These are phyloP conservation scores for Daldinia sp. DNA, from an alignment of 2,329 filamentous ascomycete species.

Conservation along the genomic window DNA sequence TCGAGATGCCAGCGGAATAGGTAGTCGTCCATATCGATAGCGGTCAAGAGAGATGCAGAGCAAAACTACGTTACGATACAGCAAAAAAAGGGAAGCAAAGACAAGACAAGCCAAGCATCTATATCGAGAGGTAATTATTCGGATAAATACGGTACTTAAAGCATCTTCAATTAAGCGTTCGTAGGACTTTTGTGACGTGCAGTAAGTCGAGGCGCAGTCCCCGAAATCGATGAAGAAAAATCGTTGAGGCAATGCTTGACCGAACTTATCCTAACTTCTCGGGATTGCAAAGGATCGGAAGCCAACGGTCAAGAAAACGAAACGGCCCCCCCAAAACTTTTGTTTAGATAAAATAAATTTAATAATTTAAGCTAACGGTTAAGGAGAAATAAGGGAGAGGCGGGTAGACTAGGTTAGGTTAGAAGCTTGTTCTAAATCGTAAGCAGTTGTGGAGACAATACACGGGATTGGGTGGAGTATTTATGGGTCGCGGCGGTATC, in stretches of 20 bases:
- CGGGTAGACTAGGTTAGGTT: constrained; percentile 35
- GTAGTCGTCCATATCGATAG: constrained; percentile 67
- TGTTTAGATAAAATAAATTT: constrained; percentile 6
- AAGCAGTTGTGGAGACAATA: constrained; percentile 26
- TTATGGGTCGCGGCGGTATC: constrained; percentile 23
- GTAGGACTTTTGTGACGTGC: constrained; percentile 31
- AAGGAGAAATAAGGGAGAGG: constrained; percentile 40
- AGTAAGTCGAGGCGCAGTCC: constrained; percentile 38
- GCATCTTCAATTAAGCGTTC: constrained; percentile 26
- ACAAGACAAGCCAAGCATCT: constrained; percentile 14
- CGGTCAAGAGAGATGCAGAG: constrained; percentile 1
- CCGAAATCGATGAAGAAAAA: constrained; percentile 20
- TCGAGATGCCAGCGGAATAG: constrained; percentile 64
- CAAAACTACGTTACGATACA: neutral
- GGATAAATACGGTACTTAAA: constrained; percentile 10
- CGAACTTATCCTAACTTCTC: constrained; percentile 23
- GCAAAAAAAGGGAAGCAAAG: constrained; percentile 1
- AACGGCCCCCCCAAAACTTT: neutral
- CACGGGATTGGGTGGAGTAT: constrained; percentile 34
- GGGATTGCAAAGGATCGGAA: neutral
- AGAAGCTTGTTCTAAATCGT: constrained; percentile 12
- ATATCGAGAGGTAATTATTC: constrained; percentile 22
- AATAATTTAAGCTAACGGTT: constrained; percentile 19
- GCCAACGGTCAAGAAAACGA: neutral
- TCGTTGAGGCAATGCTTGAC: constrained; percentile 36